Evolutionary conservation across 2,329 filamentous ascomycete species (phyloP).

Genomic region (Ceratocystis huliohia): DNA sequence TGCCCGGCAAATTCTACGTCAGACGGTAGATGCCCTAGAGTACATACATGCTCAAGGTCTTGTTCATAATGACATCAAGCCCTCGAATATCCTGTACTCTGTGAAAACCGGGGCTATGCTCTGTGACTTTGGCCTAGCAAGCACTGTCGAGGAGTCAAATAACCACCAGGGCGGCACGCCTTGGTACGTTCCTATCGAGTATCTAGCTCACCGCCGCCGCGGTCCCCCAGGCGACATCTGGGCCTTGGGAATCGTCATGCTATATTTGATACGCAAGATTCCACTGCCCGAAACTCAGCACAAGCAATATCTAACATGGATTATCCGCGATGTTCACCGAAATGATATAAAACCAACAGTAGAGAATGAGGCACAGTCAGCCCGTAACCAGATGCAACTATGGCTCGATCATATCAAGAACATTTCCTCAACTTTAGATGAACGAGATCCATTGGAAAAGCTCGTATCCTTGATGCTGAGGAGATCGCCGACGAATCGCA

Average conservation of each 20-base stretch:
- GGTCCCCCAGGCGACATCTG: conserved; percentile 46
- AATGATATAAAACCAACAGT: not conserved
- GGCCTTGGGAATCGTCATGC: conserved; percentile 48
- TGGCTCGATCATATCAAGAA: not conserved
- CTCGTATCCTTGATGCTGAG: conserved; percentile 16
- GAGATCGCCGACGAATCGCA: not conserved
- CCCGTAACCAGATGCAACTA: not conserved
- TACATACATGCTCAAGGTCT: conserved; percentile 43
- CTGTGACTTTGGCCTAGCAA: conserved; percentile 48
- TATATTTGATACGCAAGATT: conserved; percentile 45
- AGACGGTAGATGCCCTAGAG: conserved; percentile 41
- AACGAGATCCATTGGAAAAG: conserved; percentile 1
- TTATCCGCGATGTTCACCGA: not conserved
- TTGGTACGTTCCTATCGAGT: conserved; percentile 50
- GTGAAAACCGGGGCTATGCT: conserved; percentile 45
- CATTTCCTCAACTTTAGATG: not conserved
- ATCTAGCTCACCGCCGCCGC: conserved; percentile 42
- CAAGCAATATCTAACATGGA: conserved; percentile 21
- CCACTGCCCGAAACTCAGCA: conserved; percentile 36
- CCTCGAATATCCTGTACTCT: conserved; percentile 48
- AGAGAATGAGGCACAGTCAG: not conserved
- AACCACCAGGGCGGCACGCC: conserved; percentile 44
- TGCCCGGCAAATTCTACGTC: conserved; percentile 39
- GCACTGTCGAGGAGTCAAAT: conserved; percentile 32
- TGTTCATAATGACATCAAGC: conserved; percentile 52